Conservation (phyloP, 345 rosid species). For the Salix exigua region DNA sequence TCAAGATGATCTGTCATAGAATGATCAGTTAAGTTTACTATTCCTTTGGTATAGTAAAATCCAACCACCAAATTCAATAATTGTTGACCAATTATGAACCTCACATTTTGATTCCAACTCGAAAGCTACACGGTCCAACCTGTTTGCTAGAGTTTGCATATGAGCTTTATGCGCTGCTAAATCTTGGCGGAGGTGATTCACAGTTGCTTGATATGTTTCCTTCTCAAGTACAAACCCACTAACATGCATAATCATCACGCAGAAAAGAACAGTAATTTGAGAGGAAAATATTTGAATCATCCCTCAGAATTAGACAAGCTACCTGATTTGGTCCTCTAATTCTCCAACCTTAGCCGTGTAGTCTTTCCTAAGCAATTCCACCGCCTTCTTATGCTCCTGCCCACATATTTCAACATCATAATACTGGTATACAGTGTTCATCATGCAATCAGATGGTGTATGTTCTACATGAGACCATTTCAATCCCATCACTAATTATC, state of each 20-base stretch:
- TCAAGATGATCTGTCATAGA: conserved; percentile 51
- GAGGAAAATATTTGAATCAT: neutral
- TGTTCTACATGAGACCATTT: neutral
- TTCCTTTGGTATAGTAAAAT: neutral
- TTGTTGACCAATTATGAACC: conserved; percentile 14
- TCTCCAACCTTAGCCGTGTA: conserved; percentile 43
- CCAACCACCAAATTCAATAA: neutral
- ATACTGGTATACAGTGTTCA: neutral
- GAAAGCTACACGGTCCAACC: conserved; percentile 45
- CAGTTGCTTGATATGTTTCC: conserved; percentile 53
- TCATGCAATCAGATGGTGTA: neutral
- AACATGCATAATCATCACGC: neutral
- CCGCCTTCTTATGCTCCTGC: conserved; percentile 49
- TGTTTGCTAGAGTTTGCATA: conserved; percentile 51
- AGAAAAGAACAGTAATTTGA: too few species aligned
- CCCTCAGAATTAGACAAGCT: neutral
- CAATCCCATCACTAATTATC: neutral
- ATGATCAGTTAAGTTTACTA: conserved; percentile 6
- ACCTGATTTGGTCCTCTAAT: conserved; percentile 60
- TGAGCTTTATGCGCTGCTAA: conserved; percentile 53
- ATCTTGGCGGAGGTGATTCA: conserved; percentile 54
- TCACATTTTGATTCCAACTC: conserved; percentile 66
- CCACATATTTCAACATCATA: conserved; percentile 25
- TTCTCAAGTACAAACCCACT: conserved; percentile 60
- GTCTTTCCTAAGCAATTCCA: conserved; percentile 48